phyloP scores from a whole-genome alignment of 345 rosid species.

The Eucalyptus cloeziana region DNA sequence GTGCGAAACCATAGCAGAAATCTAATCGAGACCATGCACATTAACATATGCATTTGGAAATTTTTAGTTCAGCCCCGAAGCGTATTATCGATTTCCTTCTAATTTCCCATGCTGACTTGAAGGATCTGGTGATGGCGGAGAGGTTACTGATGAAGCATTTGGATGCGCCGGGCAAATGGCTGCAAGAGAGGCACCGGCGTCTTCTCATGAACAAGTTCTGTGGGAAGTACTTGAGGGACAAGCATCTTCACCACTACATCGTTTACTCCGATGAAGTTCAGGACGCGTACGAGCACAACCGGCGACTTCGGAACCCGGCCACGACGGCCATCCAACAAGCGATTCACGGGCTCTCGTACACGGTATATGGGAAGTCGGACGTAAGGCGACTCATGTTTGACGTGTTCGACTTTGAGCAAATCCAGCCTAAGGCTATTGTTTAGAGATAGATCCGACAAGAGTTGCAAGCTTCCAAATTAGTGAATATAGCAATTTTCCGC shows the following conservation, averaged over 20 bases:
- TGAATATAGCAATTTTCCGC: neutral
- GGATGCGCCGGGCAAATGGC: conserved; percentile 90
- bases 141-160: conserved; percentile 84
- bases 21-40: rapidly evolving
- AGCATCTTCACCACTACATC: conserved; percentile 52
- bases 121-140: conserved; percentile 94
- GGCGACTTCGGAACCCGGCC: conserved; percentile 72
- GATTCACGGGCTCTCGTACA: conserved; percentile 78
- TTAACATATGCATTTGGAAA: rapidly evolving
- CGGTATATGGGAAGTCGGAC: conserved; percentile 79
- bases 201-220: conserved; percentile 91
- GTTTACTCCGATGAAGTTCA: conserved; percentile 64
- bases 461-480: neutral
- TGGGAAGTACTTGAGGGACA: conserved; percentile 72
- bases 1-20: rapidly evolving
- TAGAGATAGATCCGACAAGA: neutral
- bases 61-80: neutral
- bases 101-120: neutral
- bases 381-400: conserved; percentile 91
- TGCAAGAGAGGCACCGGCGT: conserved; percentile 82
- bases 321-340: conserved; percentile 89
- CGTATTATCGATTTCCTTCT: neutral
- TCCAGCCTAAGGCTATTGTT: conserved; percentile 5
- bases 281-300: conserved; percentile 65
- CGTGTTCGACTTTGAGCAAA: conserved; percentile 92